Evolutionary conservation across 2,329 filamentous ascomycete species (phyloP), one percentile per base, ranked within the genome.

Genomic region (Fusarium euwallaceae): DNA sequence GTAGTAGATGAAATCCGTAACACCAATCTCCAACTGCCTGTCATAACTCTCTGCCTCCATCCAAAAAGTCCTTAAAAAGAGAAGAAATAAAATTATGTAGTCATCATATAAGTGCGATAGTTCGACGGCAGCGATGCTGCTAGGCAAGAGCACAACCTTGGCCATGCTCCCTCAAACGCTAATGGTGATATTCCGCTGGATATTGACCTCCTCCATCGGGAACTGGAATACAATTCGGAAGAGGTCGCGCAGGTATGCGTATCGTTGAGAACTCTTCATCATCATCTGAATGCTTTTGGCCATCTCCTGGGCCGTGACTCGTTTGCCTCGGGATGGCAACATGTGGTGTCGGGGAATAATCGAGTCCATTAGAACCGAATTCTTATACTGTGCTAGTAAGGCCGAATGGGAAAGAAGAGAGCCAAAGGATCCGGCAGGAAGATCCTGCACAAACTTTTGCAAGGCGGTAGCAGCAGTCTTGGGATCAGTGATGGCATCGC

Each of bases 201-300:
- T 85, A 56, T 93, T 91, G 1, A 91, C 92, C 78, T 98, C 95
- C 65, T 98, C 94, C 17, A 95, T 84, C 58, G 92, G 90, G 79
- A 96, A 96, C 4, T 94, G 93, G 81, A 97, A 97, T 4, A 98
- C 95, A 45, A 96, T 87, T 63, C 90, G 89, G 84, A 94, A 98
- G 16, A 98, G 86, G 78, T 98, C 95, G 60, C 91, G 88, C 72
- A 98, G 85, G 87, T 96, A 98, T 10, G 86, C 86, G 82, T 97
- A 97, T 77, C 95, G 91, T 66, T 82, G 79, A 32, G 88, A 88
- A 41, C 90, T 91, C 66, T 90, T 87, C 62, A 90, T 89, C 89
- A 98, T 94, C 86, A 92, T 92, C 62, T 89, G 87, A 8, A 98
- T 93, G 60, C 94, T 94, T 81, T 92, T 93, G 39, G 93, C 94